These are phyloP conservation scores for Aspergillus fructus DNA, from an alignment of 2,329 filamentous ascomycete genomes.

Conservation along the genomic window DNA sequence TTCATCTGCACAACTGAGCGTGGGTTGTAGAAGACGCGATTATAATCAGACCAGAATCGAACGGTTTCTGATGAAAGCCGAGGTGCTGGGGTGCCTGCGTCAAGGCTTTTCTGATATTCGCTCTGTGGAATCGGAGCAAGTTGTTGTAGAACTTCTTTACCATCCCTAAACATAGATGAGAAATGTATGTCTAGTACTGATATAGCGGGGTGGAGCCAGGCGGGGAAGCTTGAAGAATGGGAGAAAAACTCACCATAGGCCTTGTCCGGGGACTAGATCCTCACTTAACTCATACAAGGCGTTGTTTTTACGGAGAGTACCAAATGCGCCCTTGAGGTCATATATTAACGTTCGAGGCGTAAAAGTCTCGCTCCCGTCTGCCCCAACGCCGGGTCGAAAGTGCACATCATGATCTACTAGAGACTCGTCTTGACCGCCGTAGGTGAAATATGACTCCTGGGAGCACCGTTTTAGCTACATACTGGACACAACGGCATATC, in stretches of 20 bases:
- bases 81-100: constrained; percentile 65
- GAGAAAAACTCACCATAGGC: constrained; percentile 43
- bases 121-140: constrained; percentile 67
- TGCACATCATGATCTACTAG: constrained; percentile 81
- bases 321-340: constrained; percentile 91
- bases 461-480: not conserved
- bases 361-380: constrained; percentile 85
- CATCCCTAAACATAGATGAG: constrained; percentile 53
- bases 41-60: constrained; percentile 97
- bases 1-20: constrained; percentile 81
- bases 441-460: constrained; percentile 97
- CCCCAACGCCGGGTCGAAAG: constrained; percentile 79
- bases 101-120: constrained; percentile 76
- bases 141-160: constrained; percentile 66
- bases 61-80: constrained; percentile 68
- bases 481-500: not conserved
- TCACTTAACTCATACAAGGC: constrained; percentile 70
- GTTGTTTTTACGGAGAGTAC: constrained; percentile 82
- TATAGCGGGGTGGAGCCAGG: not conserved
- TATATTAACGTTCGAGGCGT: constrained; percentile 91
- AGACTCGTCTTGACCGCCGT: constrained; percentile 64
- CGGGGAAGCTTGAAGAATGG: not conserved
- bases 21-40: constrained; percentile 87
- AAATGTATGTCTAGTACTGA: not conserved
- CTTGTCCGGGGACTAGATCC: constrained; percentile 35